phyloP scores from a whole-genome alignment of 352 stramenopile species.

The Globisporangium paroecandrum region DNA sequence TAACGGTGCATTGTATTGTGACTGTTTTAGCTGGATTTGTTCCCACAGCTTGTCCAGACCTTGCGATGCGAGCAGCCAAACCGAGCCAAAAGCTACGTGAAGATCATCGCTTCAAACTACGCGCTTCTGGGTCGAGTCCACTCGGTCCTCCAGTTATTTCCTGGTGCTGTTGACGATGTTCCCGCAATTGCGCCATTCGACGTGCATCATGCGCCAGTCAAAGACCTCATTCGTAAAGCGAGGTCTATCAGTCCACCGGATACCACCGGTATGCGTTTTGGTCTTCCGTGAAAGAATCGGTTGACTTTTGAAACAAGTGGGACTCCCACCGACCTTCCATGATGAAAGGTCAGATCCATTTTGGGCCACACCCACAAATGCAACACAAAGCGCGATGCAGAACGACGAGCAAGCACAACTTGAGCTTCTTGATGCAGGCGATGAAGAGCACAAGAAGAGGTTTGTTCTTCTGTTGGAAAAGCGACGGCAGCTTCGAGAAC shows the following conservation, averaged over 20 bases:
- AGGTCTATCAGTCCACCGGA: conserved; percentile 23
- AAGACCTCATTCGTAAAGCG: conserved; percentile 35
- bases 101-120: conserved; percentile 36
- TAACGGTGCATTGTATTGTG: not conserved
- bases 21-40: conserved; percentile 35
- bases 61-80: conserved; percentile 56
- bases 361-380: conserved; percentile 13
- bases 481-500: conserved; percentile 31
- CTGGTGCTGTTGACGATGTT: conserved; percentile 38
- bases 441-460: conserved; percentile 49
- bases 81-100: conserved; percentile 52
- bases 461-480: conserved; percentile 37
- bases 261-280: conserved; percentile 29
- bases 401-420: conserved; percentile 28
- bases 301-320: not conserved
- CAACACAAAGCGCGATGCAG: conserved; percentile 36
- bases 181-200: conserved; percentile 31
- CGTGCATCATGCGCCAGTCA: conserved; percentile 31
- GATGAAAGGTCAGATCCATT: not conserved
- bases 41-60: conserved; percentile 58
- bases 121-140: conserved; percentile 44
- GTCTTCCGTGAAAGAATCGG: not conserved
- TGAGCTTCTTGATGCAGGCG: conserved; percentile 16
- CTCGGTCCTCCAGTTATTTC: conserved; percentile 30
- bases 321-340: not conserved